These are phyloP conservation scores for Botrytis deweyae DNA, from an alignment of 2,329 filamentous ascomycete genomes.

Conservation along the genomic window DNA sequence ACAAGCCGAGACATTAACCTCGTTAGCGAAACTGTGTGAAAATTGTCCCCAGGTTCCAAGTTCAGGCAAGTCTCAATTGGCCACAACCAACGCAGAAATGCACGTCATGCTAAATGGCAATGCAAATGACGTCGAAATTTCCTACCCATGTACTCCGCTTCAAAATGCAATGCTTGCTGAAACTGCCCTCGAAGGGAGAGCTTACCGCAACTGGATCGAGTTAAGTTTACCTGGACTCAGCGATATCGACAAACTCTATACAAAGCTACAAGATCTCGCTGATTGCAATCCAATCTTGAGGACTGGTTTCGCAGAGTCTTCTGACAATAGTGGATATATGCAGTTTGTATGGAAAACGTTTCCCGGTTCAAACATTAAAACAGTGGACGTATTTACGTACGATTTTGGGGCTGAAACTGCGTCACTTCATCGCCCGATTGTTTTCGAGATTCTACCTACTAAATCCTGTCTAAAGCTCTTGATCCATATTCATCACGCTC, in stretches of 20 bases:
- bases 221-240: conserved; percentile 47
- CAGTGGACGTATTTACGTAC: conserved; percentile 44
- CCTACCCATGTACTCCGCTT: conserved; percentile 66
- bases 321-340: conserved; percentile 49
- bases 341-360: conserved; percentile 64
- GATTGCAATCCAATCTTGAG: conserved; percentile 65
- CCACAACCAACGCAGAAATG: neutral
- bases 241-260: conserved; percentile 43
- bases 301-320: conserved; percentile 66
- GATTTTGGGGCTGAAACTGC: conserved; percentile 43
- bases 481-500: conserved; percentile 69
- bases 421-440: conserved; percentile 52
- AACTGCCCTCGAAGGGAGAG: conserved; percentile 55
- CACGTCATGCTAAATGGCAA: conserved; percentile 28
- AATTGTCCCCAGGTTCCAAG: conserved; percentile 22
- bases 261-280: conserved; percentile 52
- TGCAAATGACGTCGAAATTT: conserved; percentile 46
- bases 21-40: conserved; percentile 41
- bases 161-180: conserved; percentile 81
- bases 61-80: neutral
- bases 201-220: conserved; percentile 79
- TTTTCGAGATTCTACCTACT: conserved; percentile 52
- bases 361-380: conserved; percentile 41
- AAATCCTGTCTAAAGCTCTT: conserved; percentile 36
- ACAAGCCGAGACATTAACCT: conserved; percentile 49